These are phyloP conservation scores for Sugiyamaella paludigena DNA, from an alignment of 1,139 yeast genomes.

Conservation along the genomic window DNA sequence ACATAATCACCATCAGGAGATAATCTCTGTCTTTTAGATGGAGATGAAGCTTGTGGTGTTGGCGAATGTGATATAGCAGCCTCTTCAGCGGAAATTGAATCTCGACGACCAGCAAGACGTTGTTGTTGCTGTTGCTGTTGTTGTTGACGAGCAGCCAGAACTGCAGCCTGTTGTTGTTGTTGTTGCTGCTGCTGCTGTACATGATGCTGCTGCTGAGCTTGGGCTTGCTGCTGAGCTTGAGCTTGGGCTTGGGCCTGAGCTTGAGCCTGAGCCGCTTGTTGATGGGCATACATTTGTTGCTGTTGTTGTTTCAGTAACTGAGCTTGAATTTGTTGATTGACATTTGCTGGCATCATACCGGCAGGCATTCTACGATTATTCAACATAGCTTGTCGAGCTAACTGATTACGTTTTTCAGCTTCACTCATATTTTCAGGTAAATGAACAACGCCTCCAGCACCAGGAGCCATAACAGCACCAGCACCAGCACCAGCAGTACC, in stretches of 20 bases:
- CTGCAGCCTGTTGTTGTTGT: conserved; percentile 18
- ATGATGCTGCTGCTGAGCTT: conserved; percentile 13
- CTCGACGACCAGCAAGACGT: conserved; percentile 27
- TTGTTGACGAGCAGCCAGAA: conserved; percentile 13
- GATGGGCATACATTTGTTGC: conserved; percentile 25
- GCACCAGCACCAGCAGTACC: conserved; percentile 17
- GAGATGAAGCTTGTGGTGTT: conserved; percentile 33
- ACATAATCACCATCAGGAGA: conserved; percentile 39
- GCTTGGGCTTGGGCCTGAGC: conserved; percentile 12
- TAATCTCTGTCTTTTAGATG: conserved; percentile 39
- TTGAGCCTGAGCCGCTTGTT: conserved; percentile 20
- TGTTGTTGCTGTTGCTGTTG: conserved; percentile 31
- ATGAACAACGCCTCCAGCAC: conserved; percentile 16
- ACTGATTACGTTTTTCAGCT: conserved; percentile 30
- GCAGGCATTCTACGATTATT: conserved; percentile 22
- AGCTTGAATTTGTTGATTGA: conserved; percentile 27
- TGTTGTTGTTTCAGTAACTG: conserved; percentile 31
- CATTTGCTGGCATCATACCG: conserved; percentile 24
- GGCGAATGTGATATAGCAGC: conserved; percentile 30
- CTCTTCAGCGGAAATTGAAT: conserved; percentile 24
- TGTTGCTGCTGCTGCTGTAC: conserved; percentile 23
- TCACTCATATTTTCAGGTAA: conserved; percentile 30
- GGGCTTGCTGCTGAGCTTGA: conserved; percentile 14
- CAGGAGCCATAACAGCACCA: conserved; percentile 6
- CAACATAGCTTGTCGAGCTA: conserved; percentile 31